These are phyloP conservation scores for Thyridium curvatum DNA, from an alignment of 2,329 filamentous ascomycete species.

Conservation along the genomic window DNA sequence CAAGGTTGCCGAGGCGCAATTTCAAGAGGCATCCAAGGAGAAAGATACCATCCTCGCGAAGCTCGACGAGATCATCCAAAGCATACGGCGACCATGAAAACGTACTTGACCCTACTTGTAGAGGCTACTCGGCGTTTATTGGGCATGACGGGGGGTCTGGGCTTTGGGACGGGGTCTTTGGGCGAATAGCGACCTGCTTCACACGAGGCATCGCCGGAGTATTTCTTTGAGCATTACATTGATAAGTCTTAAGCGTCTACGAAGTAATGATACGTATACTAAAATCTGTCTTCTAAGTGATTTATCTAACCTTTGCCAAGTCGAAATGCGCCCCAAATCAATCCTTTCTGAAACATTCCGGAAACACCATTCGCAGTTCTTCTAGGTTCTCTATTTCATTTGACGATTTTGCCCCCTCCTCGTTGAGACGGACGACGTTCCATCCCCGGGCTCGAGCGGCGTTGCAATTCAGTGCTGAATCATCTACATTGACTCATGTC, in stretches of 20 bases:
- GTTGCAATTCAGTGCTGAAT: constrained; percentile 77
- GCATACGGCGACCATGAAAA: constrained; percentile 49
- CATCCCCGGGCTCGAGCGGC: constrained; percentile 76
- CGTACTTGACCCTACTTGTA: not conserved
- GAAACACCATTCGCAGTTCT: constrained; percentile 70
- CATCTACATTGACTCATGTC: constrained; percentile 49
- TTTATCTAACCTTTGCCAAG: too few relatives aligned
- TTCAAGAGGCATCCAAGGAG: constrained; percentile 57
- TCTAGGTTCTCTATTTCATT: constrained; percentile 67
- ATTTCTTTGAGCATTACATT: too few relatives aligned
- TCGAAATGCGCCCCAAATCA: too few relatives aligned
- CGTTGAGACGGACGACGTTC: constrained; percentile 80
- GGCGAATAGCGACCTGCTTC: too few relatives aligned
- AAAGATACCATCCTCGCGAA: constrained; percentile 54
- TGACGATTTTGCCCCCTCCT: constrained; percentile 63
- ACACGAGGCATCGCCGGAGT: too few relatives aligned
- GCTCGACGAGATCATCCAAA: constrained; percentile 55
- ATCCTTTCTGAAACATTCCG: constrained; percentile 74
- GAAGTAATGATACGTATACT: too few relatives aligned
- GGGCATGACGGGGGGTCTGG: not conserved
- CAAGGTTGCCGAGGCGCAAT: constrained; percentile 54
- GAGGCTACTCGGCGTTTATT: constrained; percentile 1
- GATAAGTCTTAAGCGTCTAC: too few relatives aligned
- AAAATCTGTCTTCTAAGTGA: not conserved
- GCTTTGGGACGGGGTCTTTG: not conserved